Base-by-base conservation (phyloP, 75 land plant genomes). In the Pinus tabuliformis region DNA sequence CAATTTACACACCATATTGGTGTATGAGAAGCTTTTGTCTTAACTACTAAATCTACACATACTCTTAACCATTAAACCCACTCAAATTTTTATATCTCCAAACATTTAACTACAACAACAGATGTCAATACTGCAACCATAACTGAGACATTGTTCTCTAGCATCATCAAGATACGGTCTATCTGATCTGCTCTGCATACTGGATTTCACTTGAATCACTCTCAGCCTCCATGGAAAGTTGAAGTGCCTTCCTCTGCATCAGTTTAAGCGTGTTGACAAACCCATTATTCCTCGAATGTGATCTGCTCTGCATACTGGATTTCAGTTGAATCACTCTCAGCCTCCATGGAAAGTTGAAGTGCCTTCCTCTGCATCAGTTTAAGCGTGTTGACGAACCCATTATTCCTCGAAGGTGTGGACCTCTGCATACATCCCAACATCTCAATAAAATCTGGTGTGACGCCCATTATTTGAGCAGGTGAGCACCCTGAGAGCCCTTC, bases 311-410 rank as follows among this genome's bases (percentile, higher is more conserved):
- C 59, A 58, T 58, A 16, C n/a, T 17, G 59, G 59, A 5, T 21
- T 17, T 13, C n/a, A 18, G 2, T 68, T 26, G 37, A 39, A 33
- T 26, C 17, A 18, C 24, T 68, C 16, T 21, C 62, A 39, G 5
- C 42, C 42, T 39, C 42, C 42, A 39, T 39, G 42, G 0, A 39
- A 39, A 39, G 42, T 3, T 39, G 42, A 39, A 39, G 42, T 5
- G 42, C 42, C 42, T 39, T 39, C 42, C 42, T 39, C 42, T 39
- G 42, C 42, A 39, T 39, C 42, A 39, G 42, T 39, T 39, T 39
- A 39, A 95, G 81, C 96, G 93, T 95, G 72, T 95, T 95, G 24
- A 90, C 76, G 58, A 95, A 91, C 56, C 98, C 98, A 77, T 90
- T 95, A 74, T 92, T 93, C 74, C 99, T 86, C 0, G 94, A 89